A percentile compares a stretch with the other conserved stretches of the same genome.
Evolutionary conservation across 116 monocot species (phyloP).

Genomic region (Iris pallida): DNA sequence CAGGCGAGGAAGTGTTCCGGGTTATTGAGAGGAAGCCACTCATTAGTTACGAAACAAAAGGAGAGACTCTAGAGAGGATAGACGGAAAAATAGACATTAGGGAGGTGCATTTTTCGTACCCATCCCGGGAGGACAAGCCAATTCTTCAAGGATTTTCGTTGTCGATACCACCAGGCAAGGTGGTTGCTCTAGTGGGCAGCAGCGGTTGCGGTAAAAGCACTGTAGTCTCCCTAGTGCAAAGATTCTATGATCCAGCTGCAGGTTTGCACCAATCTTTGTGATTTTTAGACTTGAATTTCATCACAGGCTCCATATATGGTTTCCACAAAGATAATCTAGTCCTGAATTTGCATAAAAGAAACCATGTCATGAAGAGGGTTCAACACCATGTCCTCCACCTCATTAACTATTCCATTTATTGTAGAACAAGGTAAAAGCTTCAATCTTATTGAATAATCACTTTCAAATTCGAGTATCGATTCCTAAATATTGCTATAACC

Average conservation of each 20-base stretch:
- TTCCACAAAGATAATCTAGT: no score
- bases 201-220: constrained; percentile 61
- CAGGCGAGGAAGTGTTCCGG: constrained; percentile 32
- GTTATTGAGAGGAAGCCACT: constrained; percentile 31
- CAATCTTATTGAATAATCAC: no score
- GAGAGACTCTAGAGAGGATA: constrained; percentile 18
- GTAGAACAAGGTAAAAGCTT: no score
- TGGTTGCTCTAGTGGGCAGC: constrained; percentile 43
- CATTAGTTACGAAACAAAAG: constrained; percentile 32
- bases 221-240: constrained; percentile 35
- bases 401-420: no score
- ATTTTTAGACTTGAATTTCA: no score
- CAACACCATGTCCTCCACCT: no score
- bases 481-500: no score
- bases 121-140: constrained; percentile 29
- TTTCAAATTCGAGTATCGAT: no score
- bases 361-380: no score
- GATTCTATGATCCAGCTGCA: constrained; percentile 44
- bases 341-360: no score
- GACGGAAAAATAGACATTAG: constrained; percentile 33
- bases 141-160: constrained; percentile 41
- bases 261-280: constrained; percentile 1
- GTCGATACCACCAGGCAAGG: constrained; percentile 30
- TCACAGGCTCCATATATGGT: no score
- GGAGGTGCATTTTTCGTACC: constrained; percentile 40